Percentiles rank a stretch among this genome's conserved stretches.
Conservation (phyloP, 352 stramenopile species). For the Phytophthora syringae region DNA sequence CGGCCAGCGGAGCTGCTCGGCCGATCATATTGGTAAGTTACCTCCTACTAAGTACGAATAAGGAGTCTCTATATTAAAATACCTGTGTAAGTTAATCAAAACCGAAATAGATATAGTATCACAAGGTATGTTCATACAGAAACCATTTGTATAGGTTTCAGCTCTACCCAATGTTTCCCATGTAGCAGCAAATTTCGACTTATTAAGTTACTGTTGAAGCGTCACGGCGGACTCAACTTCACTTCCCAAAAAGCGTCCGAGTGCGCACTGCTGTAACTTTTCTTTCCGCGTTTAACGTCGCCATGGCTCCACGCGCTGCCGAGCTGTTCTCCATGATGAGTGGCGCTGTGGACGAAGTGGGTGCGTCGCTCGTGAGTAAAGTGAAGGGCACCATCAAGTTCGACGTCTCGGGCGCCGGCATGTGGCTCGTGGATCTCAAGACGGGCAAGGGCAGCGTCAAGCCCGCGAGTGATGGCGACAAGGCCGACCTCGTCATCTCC, state of each 20-base stretch:
- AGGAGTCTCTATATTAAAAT: conserved; percentile 9
- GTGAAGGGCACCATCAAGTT: conserved; percentile 87
- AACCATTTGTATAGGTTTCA: too few relatives aligned
- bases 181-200: too few relatives aligned
- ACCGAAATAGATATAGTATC: background rate
- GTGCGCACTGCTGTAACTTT: too few relatives aligned
- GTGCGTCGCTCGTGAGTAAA: conserved; percentile 72
- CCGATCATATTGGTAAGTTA: conserved; percentile 47
- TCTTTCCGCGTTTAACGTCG: too few relatives aligned
- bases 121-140: too few relatives aligned
- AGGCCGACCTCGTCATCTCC: conserved; percentile 81
- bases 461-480: conserved; percentile 49
- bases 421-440: conserved; percentile 85
- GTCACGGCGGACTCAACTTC: conserved; percentile 35
- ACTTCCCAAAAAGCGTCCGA: conserved; percentile 23
- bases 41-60: conserved; percentile 13
- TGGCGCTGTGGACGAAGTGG: conserved; percentile 68
- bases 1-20: conserved; percentile 55
- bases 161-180: too few relatives aligned
- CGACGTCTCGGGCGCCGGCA: conserved; percentile 67
- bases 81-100: background rate
- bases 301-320: conserved; percentile 34
- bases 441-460: conserved; percentile 73
- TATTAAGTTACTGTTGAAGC: conserved; percentile 11
- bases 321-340: conserved; percentile 81